A percentile compares a stretch with the other conserved stretches of the same genome.
phyloP scores from a whole-genome alignment of 192 early-diverging fungal genomes.

The Backusella tarrabulga region DNA sequence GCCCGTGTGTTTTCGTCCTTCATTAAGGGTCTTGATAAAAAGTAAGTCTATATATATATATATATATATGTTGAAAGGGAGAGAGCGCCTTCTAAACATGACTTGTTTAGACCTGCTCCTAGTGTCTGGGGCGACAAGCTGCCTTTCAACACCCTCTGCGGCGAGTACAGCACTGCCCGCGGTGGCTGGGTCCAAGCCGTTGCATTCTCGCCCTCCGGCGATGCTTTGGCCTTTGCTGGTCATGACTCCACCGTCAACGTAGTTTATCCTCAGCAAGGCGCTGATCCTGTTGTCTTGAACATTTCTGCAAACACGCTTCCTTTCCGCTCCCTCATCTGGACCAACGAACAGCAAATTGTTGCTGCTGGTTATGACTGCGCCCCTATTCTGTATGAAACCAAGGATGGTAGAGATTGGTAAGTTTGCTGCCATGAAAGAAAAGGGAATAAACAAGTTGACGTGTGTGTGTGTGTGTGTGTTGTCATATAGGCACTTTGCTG shows the following conservation, averaged over 20 bases:
- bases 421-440: neutral
- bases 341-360: slow-evolving; percentile 73
- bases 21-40: slow-evolving; percentile 93
- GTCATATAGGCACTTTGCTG: slow-evolving; percentile 45
- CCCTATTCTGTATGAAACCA: slow-evolving; percentile 74
- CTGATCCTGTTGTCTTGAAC: slow-evolving; percentile 43
- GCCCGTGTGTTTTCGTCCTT: slow-evolving; percentile 94
- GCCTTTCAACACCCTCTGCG: slow-evolving; percentile 90
- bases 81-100: neutral
- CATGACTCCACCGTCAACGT: slow-evolving; percentile 89
- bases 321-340: slow-evolving; percentile 74
- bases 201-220: slow-evolving; percentile 88
- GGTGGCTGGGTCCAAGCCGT: slow-evolving; percentile 94
- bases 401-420: slow-evolving; percentile 62
- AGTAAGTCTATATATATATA: slow-evolving; percentile 37
- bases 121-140: slow-evolving; percentile 92
- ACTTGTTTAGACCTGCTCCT: slow-evolving; percentile 54
- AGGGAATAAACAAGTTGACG: neutral
- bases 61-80: neutral
- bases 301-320: slow-evolving; percentile 72
- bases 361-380: slow-evolving; percentile 93
- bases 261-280: slow-evolving; percentile 62
- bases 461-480: too few species aligned
- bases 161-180: slow-evolving; percentile 71
- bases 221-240: slow-evolving; percentile 78